Base-by-base conservation (phyloP, 805 yeast genomes). In the Kazachstania martiniae region DNA sequence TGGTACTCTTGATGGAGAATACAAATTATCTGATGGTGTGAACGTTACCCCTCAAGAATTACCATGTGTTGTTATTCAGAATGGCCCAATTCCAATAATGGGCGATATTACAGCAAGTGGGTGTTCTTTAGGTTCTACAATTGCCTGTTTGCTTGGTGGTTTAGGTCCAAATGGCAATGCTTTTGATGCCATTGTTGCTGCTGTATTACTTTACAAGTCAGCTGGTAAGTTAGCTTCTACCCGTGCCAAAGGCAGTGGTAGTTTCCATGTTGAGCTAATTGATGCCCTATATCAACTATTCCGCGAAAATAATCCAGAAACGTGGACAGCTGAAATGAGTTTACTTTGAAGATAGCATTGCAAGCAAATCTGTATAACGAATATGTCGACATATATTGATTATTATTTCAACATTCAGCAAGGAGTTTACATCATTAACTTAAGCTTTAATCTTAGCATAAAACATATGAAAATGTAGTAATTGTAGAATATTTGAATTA, bases 21-120 rank as follows among this genome's bases (percentile, higher is more conserved):
- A 33, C 28, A n/a, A 12, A n/a, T 42, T 43, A 33, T 41, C 43
- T 1, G 27, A 15, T 2, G 47, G 49, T n/a, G 34, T 43, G 4
- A 19, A 33, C 4, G 34, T 36, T 8, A 29, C 42, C 4, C 29
- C 43, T 8, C 41, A 44, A 2, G 42, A 46, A 5, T 8, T 44
- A 12, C 61, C 59, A n/a, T 49, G 53, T 17, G 52, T 54, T 3
- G 48, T 46, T 3, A 42, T 48, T 3, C 48, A 75, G 4, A 36
- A 45, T 7, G 89, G 87, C 5, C 85, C 91, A 1, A 66, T 72
- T 42, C 56, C 56, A 14, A 42, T 74, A 12, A 75, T 84, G 79
- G 77, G 77, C 0, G 51, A 59, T 8, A 69, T 84, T 4, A 84
- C 94, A 0, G 94, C 93, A 0, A 63, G 86, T 2, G 95, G 95